Evolutionary conservation across 2,329 filamentous ascomycete genomes (phyloP).

Genomic region (Aspergillus intermedius): DNA sequence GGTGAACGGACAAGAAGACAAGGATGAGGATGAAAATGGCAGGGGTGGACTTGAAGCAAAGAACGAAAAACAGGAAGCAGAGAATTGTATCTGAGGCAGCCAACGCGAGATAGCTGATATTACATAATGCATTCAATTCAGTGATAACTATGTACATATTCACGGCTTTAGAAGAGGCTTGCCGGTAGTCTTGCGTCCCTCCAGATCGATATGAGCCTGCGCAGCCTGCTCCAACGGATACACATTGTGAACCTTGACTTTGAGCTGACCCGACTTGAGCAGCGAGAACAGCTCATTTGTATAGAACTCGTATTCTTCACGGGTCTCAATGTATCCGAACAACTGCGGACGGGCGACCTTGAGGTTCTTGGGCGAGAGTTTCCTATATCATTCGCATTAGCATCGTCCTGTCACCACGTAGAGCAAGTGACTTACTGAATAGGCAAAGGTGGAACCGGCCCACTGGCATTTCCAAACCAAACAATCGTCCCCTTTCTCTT

Average conservation of each 20-base stretch:
- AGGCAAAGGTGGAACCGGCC: constrained; percentile 64
- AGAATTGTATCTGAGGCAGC: background rate
- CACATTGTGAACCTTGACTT: constrained; percentile 66
- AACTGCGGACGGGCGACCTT: constrained; percentile 70
- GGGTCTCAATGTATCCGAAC: constrained; percentile 61
- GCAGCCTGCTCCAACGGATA: constrained; percentile 70
- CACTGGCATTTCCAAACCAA: constrained; percentile 76
- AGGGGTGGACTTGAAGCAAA: constrained; percentile 9
- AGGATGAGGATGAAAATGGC: background rate
- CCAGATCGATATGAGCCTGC: constrained; percentile 69
- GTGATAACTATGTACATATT: constrained; percentile 3
- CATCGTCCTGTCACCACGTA: background rate
- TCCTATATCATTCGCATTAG: constrained; percentile 14
- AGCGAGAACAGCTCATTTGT: constrained; percentile 65
- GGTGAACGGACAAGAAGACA: constrained; percentile 3
- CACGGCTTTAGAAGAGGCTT: constrained; percentile 69
- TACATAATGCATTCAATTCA: background rate
- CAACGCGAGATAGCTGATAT: too few relatives aligned
- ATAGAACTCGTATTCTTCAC: constrained; percentile 67
- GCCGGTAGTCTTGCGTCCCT: constrained; percentile 74
- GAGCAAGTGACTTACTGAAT: constrained; percentile 38
- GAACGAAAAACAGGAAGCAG: background rate
- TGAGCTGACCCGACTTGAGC: constrained; percentile 61
- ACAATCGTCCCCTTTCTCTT: constrained; percentile 71
- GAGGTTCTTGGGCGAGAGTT: constrained; percentile 65